Evolutionary conservation across 2,329 filamentous ascomycete genomes (phyloP).

Genomic region (Didymella keratinophila): DNA sequence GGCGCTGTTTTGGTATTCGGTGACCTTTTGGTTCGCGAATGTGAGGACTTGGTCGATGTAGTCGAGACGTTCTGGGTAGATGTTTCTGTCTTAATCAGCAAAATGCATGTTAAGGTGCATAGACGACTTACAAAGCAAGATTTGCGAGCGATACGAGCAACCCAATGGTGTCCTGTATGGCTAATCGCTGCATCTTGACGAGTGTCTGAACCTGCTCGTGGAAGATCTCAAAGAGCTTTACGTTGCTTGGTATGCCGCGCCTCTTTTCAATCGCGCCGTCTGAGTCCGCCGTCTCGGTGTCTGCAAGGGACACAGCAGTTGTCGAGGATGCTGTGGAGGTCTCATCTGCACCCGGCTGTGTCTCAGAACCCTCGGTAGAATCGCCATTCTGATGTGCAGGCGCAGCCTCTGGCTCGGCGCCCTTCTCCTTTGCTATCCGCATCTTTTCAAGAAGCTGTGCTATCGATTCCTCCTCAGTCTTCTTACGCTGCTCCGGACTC

Average conservation of each 20-base stretch:
- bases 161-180: conserved; percentile 94
- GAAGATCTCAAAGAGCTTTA: conserved; percentile 96
- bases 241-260: conserved; percentile 72
- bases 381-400: conserved; percentile 48
- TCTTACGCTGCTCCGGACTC: conserved; percentile 73
- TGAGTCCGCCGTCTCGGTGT: conserved; percentile 50
- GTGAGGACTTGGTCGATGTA: conserved; percentile 94
- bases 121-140: conserved; percentile 73
- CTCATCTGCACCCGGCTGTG: conserved; percentile 37
- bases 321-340: conserved; percentile 40
- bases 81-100: conserved; percentile 66
- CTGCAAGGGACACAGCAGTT: conserved; percentile 41
- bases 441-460: conserved; percentile 79
- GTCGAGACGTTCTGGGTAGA: conserved; percentile 90
- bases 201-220: conserved; percentile 94
- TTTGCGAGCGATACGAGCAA: conserved; percentile 93
- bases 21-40: conserved; percentile 85
- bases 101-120: background rate
- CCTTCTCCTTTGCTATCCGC: conserved; percentile 68
- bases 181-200: conserved; percentile 87
- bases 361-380: conserved; percentile 38
- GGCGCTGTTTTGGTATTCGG: conserved; percentile 91
- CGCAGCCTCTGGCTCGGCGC: conserved; percentile 34
- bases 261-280: conserved; percentile 56
- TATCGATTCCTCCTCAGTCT: conserved; percentile 85